These are phyloP conservation scores for Diaporthe capsici DNA, from an alignment of 2,329 filamentous ascomycete genomes.

Conservation along the genomic window DNA sequence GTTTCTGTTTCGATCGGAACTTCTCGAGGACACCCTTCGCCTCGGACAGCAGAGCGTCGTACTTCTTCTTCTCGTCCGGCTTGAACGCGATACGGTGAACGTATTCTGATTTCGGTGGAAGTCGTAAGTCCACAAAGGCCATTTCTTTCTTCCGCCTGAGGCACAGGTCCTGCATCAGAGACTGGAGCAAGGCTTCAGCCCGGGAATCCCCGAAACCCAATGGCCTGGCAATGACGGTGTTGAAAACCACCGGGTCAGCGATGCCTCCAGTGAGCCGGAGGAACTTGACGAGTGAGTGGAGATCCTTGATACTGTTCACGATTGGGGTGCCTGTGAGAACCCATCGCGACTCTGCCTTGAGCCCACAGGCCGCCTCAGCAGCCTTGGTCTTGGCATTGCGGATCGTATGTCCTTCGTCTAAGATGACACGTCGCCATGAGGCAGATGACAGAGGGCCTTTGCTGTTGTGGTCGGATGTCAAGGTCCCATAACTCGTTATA, in stretches of 20 bases:
- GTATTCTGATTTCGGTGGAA: slow-evolving; percentile 84
- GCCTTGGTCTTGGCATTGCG: slow-evolving; percentile 82
- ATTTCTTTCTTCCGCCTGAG: slow-evolving; percentile 89
- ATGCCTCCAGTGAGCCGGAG: slow-evolving; percentile 82
- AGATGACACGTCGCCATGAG: slow-evolving; percentile 82
- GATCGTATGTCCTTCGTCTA: slow-evolving; percentile 88
- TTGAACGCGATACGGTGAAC: slow-evolving; percentile 82
- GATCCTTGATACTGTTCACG: slow-evolving; percentile 84
- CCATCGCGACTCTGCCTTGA: slow-evolving; percentile 83
- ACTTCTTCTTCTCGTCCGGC: slow-evolving; percentile 81
- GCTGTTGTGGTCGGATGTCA: slow-evolving; percentile 71
- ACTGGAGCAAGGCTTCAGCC: slow-evolving; percentile 77
- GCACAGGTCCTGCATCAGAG: slow-evolving; percentile 84
- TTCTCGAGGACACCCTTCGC: slow-evolving; percentile 79
- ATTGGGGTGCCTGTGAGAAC: slow-evolving; percentile 86
- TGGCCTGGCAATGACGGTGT: slow-evolving; percentile 77
- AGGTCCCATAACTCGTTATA: slow-evolving; percentile 86
- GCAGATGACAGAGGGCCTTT: slow-evolving; percentile 62
- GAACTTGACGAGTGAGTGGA: slow-evolving; percentile 85
- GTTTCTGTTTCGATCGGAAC: slow-evolving; percentile 63
- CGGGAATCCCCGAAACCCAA: slow-evolving; percentile 69
- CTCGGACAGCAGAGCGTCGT: slow-evolving; percentile 80
- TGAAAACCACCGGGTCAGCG: slow-evolving; percentile 81
- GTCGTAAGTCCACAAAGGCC: slow-evolving; percentile 85
- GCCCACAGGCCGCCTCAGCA: slow-evolving; percentile 75